phyloP scores from a whole-genome alignment of 2,329 filamentous ascomycete genomes.

The Zarea fungicola region DNA sequence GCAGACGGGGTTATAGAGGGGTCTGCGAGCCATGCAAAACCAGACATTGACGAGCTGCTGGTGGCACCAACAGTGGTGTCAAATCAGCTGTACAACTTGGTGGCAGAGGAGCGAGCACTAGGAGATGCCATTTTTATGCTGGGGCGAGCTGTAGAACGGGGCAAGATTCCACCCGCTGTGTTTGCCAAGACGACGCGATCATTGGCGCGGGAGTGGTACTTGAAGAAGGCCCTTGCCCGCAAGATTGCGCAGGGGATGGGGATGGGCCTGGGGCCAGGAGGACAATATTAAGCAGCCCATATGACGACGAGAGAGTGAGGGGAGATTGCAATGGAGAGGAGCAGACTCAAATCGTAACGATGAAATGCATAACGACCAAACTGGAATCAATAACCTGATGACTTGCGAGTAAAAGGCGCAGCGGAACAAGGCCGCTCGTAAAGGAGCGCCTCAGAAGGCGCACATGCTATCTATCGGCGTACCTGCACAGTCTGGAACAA shows the following conservation, averaged over 20 bases:
- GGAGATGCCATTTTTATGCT: conserved; percentile 83
- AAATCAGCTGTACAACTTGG: conserved; percentile 83
- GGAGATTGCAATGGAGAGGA: background rate
- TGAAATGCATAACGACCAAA: background rate
- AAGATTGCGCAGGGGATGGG: conserved; percentile 78
- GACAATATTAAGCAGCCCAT: conserved; percentile 11
- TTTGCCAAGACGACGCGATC: conserved; percentile 74
- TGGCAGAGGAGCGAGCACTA: conserved; percentile 82
- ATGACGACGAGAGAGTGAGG: background rate
- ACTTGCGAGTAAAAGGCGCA: background rate
- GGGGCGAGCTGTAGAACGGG: conserved; percentile 67
- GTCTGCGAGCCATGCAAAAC: conserved; percentile 62
- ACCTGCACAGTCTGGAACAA: too few species aligned
- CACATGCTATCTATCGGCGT: too few species aligned
- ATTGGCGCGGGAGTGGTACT: conserved; percentile 72
- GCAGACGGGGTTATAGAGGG: conserved; percentile 74
- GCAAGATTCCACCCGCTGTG: conserved; percentile 63
- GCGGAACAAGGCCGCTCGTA: background rate
- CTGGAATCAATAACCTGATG: background rate
- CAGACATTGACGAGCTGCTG: conserved; percentile 81
- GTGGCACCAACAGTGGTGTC: conserved; percentile 92
- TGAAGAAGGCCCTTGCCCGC: conserved; percentile 74
- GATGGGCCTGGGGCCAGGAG: conserved; percentile 34
- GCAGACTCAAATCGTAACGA: background rate
- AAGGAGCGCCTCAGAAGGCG: background rate